Evolutionary conservation across 352 stramenopile genomes (phyloP).

Genomic region (Stephanocyclus meneghinianus): DNA sequence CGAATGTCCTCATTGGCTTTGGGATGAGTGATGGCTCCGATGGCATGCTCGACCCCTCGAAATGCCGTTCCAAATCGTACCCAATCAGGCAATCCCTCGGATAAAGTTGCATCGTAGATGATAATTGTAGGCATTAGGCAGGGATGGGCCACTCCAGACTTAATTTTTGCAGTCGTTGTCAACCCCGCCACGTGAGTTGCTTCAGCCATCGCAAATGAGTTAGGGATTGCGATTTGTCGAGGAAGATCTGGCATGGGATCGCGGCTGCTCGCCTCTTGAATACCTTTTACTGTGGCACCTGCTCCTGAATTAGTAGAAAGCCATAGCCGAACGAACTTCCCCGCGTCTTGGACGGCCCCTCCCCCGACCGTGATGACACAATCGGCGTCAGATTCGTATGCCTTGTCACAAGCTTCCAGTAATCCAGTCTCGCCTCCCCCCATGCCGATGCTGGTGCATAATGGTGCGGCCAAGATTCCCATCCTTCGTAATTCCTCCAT

Average conservation of each 20-base stretch:
- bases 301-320: slow-evolving; percentile 12
- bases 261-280: slow-evolving; percentile 7
- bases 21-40: slow-evolving; percentile 32
- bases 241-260: slow-evolving; percentile 25
- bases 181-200: slow-evolving; percentile 32
- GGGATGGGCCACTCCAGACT: slow-evolving; percentile 24
- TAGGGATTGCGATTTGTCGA: slow-evolving; percentile 40
- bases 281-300: slow-evolving; percentile 14
- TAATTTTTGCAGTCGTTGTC: slow-evolving; percentile 22
- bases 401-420: slow-evolving; percentile 32
- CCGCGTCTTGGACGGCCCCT: slow-evolving; percentile 32
- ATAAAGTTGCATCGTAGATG: slow-evolving; percentile 26
- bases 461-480: slow-evolving; percentile 19
- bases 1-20: slow-evolving; percentile 28
- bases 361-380: slow-evolving; percentile 26
- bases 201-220: slow-evolving; percentile 43
- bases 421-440: slow-evolving; percentile 21
- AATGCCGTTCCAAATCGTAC: slow-evolving; percentile 29
- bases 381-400: slow-evolving; percentile 13
- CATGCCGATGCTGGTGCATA: slow-evolving; percentile 33
- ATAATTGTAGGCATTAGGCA: slow-evolving; percentile 27
- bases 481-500: slow-evolving; percentile 12
- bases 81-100: slow-evolving; percentile 33
- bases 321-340: slow-evolving; percentile 36
- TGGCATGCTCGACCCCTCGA: slow-evolving; percentile 29